Evolutionary conservation across 805 yeast genomes (phyloP), one percentile per base, ranked within the genome.

Genomic region (Lipomyces orientalis): DNA sequence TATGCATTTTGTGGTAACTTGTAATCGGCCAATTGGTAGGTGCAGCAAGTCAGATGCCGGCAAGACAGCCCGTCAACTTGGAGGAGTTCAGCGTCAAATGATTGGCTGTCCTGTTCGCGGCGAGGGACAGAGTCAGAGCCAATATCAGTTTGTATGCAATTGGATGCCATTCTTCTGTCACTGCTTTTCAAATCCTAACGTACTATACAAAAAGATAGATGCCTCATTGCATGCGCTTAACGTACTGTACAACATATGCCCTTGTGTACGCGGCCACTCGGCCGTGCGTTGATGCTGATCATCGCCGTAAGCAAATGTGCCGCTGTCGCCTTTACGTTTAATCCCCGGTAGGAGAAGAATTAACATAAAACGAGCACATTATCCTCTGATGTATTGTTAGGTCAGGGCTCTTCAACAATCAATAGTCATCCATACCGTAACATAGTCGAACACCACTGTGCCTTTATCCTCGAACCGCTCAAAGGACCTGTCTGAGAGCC

Each of bases 331-430:
- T 14, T 9, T 9, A n/a, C 9, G 16, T 34, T 19, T 34, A 56
- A 34, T 56, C 59, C 46, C 59, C 59, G 49, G 34, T 56, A 12
- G 37, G 59, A 10, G 59, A 34, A 2, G 59, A 33, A 19, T 31
- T 35, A 39, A 56, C n/a, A 34, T 56, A 56, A 29, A 56, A 56
- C 49, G 59, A 56, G 49, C 59, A 56, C 59, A 56, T 33, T 9
- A 56, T 34, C 25, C 46, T 52, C 55, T 52, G 49, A 25, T 25
- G 22, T 52, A 19, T 52, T 7, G 55, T 52, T 43, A 43, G 29
- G 22, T 25, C 29, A 52, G 22, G 9, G 55, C 55, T 43, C 49
- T 16, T 43, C 7, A 19, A n/a, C 19, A 43, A 6, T 4, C 16
- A 16, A n/a, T 43, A 8, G 49, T 19, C 29, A 52, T 25, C n/a